phyloP scores from a whole-genome alignment of 2,329 filamentous ascomycete genomes.

The Xylariaceae sp. region DNA sequence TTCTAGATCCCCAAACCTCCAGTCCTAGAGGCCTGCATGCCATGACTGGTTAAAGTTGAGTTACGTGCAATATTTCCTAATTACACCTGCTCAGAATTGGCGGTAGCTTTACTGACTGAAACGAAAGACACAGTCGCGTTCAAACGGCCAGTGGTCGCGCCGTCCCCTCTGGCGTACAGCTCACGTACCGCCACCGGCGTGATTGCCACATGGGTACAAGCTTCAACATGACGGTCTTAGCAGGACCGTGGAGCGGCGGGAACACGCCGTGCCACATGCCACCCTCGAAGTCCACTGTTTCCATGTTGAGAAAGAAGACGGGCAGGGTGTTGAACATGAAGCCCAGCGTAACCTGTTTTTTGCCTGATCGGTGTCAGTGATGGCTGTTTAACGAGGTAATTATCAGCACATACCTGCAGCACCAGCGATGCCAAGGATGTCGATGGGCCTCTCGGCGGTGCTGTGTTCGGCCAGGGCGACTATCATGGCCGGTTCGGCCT shows the following conservation, averaged over 20 bases:
- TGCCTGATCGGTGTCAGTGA: slow-evolving; percentile 1
- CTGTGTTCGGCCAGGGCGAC: slow-evolving; percentile 13
- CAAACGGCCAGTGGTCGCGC: no score
- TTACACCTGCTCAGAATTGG: no score
- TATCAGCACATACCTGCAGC: slow-evolving; percentile 14
- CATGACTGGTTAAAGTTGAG: no score
- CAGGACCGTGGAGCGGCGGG: slow-evolving; percentile 10
- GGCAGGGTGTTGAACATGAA: slow-evolving; percentile 15
- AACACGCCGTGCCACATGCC: slow-evolving; percentile 19
- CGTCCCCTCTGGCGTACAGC: no score
- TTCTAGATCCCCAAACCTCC: no score
- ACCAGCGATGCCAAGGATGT: slow-evolving; percentile 14
- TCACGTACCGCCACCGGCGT: slow-evolving; percentile 16
- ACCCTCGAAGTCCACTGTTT: slow-evolving; percentile 13
- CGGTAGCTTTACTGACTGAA: no score
- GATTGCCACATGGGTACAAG: slow-evolving; percentile 13
- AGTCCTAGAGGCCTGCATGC: no score
- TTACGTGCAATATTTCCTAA: no score
- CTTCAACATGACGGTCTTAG: no score
- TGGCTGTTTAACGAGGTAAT: background rate
- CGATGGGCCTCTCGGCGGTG: slow-evolving; percentile 13
- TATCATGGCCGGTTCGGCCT: slow-evolving; percentile 13
- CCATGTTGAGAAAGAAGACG: slow-evolving; percentile 18
- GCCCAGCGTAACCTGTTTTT: slow-evolving; percentile 11
- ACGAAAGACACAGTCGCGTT: no score